Evolutionary conservation across 768 basidiomycete genomes (phyloP).

Genomic region (Agaricus bisporus): DNA sequence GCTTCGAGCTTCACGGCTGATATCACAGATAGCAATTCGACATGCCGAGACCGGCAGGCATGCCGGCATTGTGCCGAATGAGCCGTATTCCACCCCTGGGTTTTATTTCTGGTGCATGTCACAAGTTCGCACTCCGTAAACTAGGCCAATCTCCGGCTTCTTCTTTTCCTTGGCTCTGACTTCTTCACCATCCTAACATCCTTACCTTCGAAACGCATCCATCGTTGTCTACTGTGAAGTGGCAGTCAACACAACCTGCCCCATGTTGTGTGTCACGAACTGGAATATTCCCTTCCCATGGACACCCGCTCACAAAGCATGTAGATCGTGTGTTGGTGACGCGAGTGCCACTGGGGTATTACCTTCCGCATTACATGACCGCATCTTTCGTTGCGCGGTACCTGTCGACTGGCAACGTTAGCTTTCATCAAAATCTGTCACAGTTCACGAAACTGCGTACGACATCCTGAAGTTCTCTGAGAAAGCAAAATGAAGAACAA

Average conservation of each 20-base stretch:
- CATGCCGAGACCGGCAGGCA: too few species aligned
- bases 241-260: not conserved
- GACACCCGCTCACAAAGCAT: not conserved
- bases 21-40: too few species aligned
- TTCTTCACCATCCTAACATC: not conserved
- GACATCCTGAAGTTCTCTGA: not conserved
- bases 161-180: not conserved
- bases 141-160: not conserved
- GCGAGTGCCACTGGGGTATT: not conserved
- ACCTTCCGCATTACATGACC: not conserved
- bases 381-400: not conserved
- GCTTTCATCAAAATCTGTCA: constrained; percentile 5
- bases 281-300: not conserved
- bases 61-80: too few species aligned
- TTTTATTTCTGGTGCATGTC: not conserved
- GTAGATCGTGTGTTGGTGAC: not conserved
- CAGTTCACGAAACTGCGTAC: not conserved
- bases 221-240: not conserved
- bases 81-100: too few species aligned
- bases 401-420: constrained; percentile 3
- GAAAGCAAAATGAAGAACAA: constrained; percentile 4
- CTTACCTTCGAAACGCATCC: not conserved
- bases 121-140: not conserved
- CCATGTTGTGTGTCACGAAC: not conserved
- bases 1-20: not conserved